phyloP scores from a whole-genome alignment of 2,329 filamentous ascomycete species.

The Fusarium algeriense region DNA sequence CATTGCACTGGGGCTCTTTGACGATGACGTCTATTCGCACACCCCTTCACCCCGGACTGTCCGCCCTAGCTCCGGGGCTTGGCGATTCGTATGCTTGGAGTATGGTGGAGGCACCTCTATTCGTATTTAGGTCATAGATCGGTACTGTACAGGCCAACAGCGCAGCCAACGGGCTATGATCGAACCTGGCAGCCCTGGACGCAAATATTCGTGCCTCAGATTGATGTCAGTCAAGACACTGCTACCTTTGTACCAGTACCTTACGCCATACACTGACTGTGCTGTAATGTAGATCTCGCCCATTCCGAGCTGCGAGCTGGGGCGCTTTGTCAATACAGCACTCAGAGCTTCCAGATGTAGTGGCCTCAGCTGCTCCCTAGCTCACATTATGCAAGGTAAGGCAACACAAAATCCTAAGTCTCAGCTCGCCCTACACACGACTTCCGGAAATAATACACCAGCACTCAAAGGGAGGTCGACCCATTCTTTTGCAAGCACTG shows the following conservation, averaged over 20 bases:
- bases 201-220: conserved; percentile 20
- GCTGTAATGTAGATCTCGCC: not conserved
- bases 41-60: conserved; percentile 32
- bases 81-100: conserved; percentile 31
- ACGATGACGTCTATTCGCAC: conserved; percentile 28
- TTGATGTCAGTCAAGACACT: conserved; percentile 28
- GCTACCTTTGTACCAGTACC: conserved; percentile 8
- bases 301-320: not conserved
- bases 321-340: not conserved
- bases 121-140: conserved; percentile 36
- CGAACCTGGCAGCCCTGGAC: conserved; percentile 1
- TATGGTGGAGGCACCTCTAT: conserved; percentile 14
- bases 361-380: conserved; percentile 16
- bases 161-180: not conserved
- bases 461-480: not conserved
- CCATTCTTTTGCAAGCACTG: not conserved
- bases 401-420: conserved; percentile 7
- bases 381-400: conserved; percentile 25
- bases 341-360: not conserved
- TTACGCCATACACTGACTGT: conserved; percentile 1
- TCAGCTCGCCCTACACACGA: conserved; percentile 13
- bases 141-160: conserved; percentile 1
- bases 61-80: conserved; percentile 29
- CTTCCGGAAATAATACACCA: conserved; percentile 24
- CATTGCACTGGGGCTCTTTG: conserved; percentile 7